phyloP scores from a whole-genome alignment of 305 asterid genomes.

The Fraxinus xanthoxyloides region DNA sequence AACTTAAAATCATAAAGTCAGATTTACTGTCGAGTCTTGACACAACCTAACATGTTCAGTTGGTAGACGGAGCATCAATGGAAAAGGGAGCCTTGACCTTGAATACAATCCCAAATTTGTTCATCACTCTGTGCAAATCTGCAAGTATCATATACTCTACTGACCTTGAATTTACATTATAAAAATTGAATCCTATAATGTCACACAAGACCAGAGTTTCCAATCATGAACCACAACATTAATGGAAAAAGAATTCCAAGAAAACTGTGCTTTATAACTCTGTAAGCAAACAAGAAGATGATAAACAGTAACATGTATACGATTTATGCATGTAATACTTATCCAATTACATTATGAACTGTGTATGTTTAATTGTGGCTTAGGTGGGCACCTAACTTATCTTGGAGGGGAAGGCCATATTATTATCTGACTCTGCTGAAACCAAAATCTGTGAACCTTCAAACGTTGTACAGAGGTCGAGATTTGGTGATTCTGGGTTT shows the following conservation, averaged over 20 bases:
- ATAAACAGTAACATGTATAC: neutral
- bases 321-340: neutral
- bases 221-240: neutral
- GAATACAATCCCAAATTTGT: neutral
- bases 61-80: neutral
- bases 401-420: slow-evolving; percentile 35
- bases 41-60: neutral
- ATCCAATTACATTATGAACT: neutral
- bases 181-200: neutral
- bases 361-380: neutral
- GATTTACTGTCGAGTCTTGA: neutral
- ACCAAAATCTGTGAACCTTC: slow-evolving; percentile 41
- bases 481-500: slow-evolving; percentile 27
- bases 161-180: neutral
- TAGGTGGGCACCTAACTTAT: slow-evolving; percentile 28
- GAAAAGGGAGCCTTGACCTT: neutral
- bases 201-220: neutral
- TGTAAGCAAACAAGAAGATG: slow-evolving; percentile 19
- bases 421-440: slow-evolving; percentile 40
- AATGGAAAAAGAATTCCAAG: neutral
- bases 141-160: neutral
- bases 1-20: neutral
- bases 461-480: slow-evolving; percentile 16
- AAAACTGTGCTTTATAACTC: neutral
- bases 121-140: neutral